These are phyloP conservation scores for Incumbomyces lentus DNA, from an alignment of 2,329 filamentous ascomycete genomes.

Conservation along the genomic window DNA sequence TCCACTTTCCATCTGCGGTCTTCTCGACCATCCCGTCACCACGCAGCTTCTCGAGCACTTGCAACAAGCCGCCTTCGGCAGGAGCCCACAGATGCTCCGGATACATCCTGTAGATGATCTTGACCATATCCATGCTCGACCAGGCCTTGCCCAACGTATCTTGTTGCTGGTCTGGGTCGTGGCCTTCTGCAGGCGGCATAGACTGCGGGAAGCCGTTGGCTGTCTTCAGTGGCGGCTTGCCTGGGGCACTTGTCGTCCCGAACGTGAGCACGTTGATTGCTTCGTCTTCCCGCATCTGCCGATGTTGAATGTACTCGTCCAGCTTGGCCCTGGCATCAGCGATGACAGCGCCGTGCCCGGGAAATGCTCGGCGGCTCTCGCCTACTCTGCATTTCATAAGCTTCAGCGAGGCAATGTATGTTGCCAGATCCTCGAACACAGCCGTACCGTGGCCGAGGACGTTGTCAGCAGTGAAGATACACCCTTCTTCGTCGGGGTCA, in stretches of 20 bases:
- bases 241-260: constrained; percentile 21
- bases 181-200: constrained; percentile 20
- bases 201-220: constrained; percentile 5
- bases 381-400: constrained; percentile 44
- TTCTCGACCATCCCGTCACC: constrained; percentile 56
- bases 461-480: constrained; percentile 83
- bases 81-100: constrained; percentile 64
- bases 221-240: constrained; percentile 4
- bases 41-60: constrained; percentile 70
- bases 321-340: constrained; percentile 63
- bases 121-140: constrained; percentile 74
- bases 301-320: constrained; percentile 71
- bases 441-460: constrained; percentile 78
- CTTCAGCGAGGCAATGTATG: constrained; percentile 59
- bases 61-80: constrained; percentile 63
- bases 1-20: constrained; percentile 15
- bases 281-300: constrained; percentile 68
- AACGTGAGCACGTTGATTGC: constrained; percentile 55
- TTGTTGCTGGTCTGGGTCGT: too few species aligned
- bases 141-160: constrained; percentile 35
- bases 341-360: constrained; percentile 75
- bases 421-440: constrained; percentile 66
- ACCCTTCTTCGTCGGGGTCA: constrained; percentile 51
- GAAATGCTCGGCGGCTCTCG: constrained; percentile 58
- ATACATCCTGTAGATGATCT: constrained; percentile 72